Percentiles rank a stretch among this genome's conserved stretches.
phyloP scores from a whole-genome alignment of 139 green algal genomes.

The Dunaliella primolecta region DNA sequence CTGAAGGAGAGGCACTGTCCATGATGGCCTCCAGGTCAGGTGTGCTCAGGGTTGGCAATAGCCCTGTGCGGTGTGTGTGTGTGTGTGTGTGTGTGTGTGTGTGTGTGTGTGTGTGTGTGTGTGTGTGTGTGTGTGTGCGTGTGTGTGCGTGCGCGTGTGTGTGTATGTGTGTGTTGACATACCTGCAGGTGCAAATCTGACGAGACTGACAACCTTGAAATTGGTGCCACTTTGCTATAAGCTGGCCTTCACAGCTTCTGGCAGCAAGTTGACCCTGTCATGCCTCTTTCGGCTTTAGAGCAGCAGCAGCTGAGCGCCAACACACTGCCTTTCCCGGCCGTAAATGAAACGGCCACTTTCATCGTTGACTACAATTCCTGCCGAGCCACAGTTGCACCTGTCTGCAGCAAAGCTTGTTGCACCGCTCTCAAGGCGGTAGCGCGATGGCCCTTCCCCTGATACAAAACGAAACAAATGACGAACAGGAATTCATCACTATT shows the following conservation, averaged over 20 bases:
- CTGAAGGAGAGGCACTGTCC: too few relatives aligned
- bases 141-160: not conserved
- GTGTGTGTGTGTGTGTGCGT: not conserved
- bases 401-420: too few relatives aligned
- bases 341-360: not conserved
- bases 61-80: not conserved
- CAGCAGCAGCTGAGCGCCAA: not conserved
- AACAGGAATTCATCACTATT: too few relatives aligned
- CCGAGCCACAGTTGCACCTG: too few relatives aligned
- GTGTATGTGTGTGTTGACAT: not conserved
- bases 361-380: too few relatives aligned
- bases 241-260: not conserved
- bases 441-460: too few relatives aligned
- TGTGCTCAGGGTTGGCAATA: not conserved
- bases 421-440: too few relatives aligned
- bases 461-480: too few relatives aligned
- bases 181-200: not conserved
- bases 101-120: not conserved
- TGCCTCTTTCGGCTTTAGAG: not conserved
- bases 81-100: not conserved
- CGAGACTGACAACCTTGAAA: not conserved
- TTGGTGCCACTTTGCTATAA: not conserved
- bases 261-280: not conserved
- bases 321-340: not conserved
- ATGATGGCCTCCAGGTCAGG: not conserved